Conservation (phyloP, 169 alveolate genomes). For the Plasmodium vivax region DNA sequence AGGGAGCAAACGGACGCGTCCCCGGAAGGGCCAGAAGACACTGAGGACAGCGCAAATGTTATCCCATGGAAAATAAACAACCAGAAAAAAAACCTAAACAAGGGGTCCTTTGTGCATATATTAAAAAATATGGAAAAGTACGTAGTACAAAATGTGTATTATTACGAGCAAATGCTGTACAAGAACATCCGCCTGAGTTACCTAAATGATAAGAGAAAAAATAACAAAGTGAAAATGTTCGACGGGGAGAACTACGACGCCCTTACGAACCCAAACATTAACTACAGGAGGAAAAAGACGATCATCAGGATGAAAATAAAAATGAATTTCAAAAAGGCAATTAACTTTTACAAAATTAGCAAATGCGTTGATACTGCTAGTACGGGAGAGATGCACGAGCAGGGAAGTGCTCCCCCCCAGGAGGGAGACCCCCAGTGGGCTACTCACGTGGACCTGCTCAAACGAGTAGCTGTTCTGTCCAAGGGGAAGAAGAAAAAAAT, state of each 20-base stretch:
- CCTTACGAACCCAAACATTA: slow-evolving; percentile 57
- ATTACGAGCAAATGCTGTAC: slow-evolving; percentile 56
- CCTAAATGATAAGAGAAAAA: background rate
- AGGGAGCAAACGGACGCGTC: slow-evolving; percentile 35
- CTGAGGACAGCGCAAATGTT: background rate
- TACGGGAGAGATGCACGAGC: background rate
- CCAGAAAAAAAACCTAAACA: slow-evolving; percentile 52
- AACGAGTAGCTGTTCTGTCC: slow-evolving; percentile 8
- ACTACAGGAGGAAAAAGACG: slow-evolving; percentile 44
- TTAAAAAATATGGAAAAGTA: slow-evolving; percentile 45
- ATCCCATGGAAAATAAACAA: slow-evolving; percentile 66
- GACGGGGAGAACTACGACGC: slow-evolving; percentile 73
- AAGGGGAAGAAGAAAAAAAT: slow-evolving; percentile 53
- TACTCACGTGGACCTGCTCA: slow-evolving; percentile 2
- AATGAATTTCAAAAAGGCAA: slow-evolving; percentile 30
- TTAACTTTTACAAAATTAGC: slow-evolving; percentile 14
- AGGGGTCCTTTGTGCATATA: slow-evolving; percentile 12
- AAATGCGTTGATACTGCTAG: background rate
- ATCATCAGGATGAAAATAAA: slow-evolving; percentile 54
- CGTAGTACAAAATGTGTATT: slow-evolving; percentile 48
- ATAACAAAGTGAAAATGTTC: slow-evolving; percentile 46
- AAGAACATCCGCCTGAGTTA: slow-evolving; percentile 43
- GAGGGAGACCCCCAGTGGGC: background rate
- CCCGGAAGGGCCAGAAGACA: background rate
- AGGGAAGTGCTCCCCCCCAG: background rate